These are phyloP conservation scores for Starmerella powellii DNA, from an alignment of 805 yeast species.

Conservation along the genomic window DNA sequence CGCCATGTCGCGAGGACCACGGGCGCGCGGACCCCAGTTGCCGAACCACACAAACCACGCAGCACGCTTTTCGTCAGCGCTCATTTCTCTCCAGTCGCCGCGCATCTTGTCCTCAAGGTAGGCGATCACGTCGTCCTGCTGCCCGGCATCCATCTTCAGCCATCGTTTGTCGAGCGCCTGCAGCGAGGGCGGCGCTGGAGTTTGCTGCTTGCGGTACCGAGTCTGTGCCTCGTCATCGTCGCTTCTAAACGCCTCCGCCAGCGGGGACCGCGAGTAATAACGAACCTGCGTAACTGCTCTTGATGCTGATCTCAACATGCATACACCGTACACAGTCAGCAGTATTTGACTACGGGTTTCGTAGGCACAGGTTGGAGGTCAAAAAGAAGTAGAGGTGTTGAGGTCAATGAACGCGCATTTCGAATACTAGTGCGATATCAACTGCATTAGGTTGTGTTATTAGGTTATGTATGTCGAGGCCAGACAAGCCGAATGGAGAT, in stretches of 20 bases:
- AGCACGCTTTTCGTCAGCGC: constrained; percentile 28
- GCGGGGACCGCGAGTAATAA: constrained; percentile 19
- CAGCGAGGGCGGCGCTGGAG: constrained; percentile 28
- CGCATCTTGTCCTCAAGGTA: constrained; percentile 30
- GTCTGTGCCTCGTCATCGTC: constrained; percentile 23
- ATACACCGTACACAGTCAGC: no score
- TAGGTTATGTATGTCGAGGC: no score
- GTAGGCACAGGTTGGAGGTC: no score
- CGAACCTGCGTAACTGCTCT: neutral
- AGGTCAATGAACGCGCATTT: no score
- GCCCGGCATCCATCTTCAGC: constrained; percentile 28
- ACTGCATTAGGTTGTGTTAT: no score
- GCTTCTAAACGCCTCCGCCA: constrained; percentile 22
- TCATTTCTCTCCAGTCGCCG: constrained; percentile 28
- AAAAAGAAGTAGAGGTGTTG: no score
- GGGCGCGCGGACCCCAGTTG: constrained; percentile 30
- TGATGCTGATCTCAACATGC: neutral
- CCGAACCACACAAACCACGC: constrained; percentile 28
- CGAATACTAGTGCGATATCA: no score
- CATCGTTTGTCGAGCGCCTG: constrained; percentile 26
- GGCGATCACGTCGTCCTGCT: constrained; percentile 30
- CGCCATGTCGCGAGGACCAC: constrained; percentile 22
- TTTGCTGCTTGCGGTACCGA: constrained; percentile 24
- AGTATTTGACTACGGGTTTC: no score
- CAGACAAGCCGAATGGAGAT: no score